These are phyloP conservation scores for Saccharomycopsis phalli DNA, from an alignment of 1,139 yeast genomes.

Conservation along the genomic window DNA sequence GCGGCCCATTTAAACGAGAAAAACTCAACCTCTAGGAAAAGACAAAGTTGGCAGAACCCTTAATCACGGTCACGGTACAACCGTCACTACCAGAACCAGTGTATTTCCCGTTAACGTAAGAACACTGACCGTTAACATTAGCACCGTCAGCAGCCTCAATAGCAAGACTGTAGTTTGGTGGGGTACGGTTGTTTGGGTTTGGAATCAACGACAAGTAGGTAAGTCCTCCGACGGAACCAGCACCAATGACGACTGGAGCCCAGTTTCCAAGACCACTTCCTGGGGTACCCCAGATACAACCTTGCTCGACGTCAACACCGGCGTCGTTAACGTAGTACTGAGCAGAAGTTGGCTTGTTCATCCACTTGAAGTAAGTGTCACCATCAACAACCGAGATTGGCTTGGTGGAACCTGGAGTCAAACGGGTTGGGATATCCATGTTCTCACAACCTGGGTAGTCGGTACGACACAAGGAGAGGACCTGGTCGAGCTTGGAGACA, in stretches of 20 bases:
- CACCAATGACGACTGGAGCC: slow-evolving; percentile 77
- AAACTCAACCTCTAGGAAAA: slow-evolving; percentile 32
- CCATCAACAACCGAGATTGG: slow-evolving; percentile 62
- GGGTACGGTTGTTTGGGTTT: slow-evolving; percentile 60
- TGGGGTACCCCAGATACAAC: slow-evolving; percentile 66
- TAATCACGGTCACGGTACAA: slow-evolving; percentile 64
- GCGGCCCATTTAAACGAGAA: not conserved
- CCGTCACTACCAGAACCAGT: slow-evolving; percentile 61
- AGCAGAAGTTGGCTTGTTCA: slow-evolving; percentile 58
- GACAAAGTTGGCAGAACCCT: slow-evolving; percentile 63
- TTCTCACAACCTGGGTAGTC: slow-evolving; percentile 87
- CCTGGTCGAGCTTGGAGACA: slow-evolving; percentile 43
- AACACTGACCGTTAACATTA: slow-evolving; percentile 50
- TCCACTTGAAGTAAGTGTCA: slow-evolving; percentile 54
- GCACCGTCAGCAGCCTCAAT: slow-evolving; percentile 51
- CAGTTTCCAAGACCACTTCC: slow-evolving; percentile 71
- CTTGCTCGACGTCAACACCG: slow-evolving; percentile 63
- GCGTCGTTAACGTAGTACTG: slow-evolving; percentile 79
- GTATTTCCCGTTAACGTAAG: slow-evolving; percentile 54
- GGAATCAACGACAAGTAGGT: slow-evolving; percentile 73
- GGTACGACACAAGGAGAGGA: slow-evolving; percentile 75
- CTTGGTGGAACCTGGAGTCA: slow-evolving; percentile 46
- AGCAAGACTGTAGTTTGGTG: slow-evolving; percentile 61
- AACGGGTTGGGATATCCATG: slow-evolving; percentile 74
- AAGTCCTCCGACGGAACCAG: slow-evolving; percentile 54